Percentiles rank a stretch among this genome's conserved stretches.
Evolutionary conservation across 2,329 filamentous ascomycete species (phyloP).

Genomic region (Delphinella strobiligena): DNA sequence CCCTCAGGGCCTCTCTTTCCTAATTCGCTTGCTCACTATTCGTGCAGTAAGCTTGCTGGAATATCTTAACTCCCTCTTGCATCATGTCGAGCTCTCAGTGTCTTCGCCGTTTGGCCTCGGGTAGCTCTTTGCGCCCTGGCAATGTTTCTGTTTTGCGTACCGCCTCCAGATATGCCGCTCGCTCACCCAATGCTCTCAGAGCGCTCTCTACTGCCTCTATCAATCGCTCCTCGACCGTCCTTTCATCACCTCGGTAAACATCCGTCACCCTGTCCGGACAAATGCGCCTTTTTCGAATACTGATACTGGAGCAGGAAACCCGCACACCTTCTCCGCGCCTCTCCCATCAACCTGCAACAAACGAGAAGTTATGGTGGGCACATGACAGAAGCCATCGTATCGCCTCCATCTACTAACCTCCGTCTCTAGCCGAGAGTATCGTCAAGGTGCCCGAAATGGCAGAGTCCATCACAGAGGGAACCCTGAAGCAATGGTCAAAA

Average conservation of each 20-base stretch:
- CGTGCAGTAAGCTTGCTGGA: too few relatives aligned
- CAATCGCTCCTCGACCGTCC: conserved; percentile 9
- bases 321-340: conserved; percentile 11
- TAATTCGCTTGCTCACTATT: too few relatives aligned
- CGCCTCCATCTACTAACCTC: conserved; percentile 1
- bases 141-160: conserved; percentile 15
- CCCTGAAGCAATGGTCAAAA: conserved; percentile 90
- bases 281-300: background rate
- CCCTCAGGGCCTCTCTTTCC: too few relatives aligned
- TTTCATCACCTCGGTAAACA: conserved; percentile 10
- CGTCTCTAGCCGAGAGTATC: conserved; percentile 54
- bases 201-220: conserved; percentile 9
- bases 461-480: conserved; percentile 96
- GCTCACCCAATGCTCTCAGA: conserved; percentile 9
- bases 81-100: conserved; percentile 27
- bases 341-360: conserved; percentile 11
- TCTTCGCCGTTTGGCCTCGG: conserved; percentile 22
- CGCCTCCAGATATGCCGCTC: conserved; percentile 8
- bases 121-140: conserved; percentile 14
- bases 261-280: background rate
- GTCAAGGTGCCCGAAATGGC: conserved; percentile 97
- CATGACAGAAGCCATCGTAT: background rate
- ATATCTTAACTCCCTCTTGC: conserved; percentile 1
- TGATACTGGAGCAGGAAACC: conserved; percentile 9
- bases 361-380: conserved; percentile 22